Evolutionary conservation across 1,284 basidiomycete species (phyloP), one percentile per base, ranked within the genome.

Genomic region (Flammula alnicola): DNA sequence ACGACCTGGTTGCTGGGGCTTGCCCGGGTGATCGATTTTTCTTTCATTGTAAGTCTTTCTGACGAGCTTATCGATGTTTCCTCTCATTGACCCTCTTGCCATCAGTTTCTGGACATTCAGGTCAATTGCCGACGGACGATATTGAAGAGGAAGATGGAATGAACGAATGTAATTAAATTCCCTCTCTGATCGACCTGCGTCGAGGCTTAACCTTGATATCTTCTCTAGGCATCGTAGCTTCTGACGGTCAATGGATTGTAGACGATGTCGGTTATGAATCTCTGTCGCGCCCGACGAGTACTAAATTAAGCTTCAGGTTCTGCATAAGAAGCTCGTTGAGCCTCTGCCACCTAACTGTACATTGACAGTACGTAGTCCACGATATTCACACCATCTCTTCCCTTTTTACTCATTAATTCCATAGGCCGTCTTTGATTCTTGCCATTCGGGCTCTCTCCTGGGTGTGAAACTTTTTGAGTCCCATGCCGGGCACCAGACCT

Each of bases 41-140:
- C 47, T 71, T 71, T 42, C 63, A 67, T 35, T 71, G 69, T 69
- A 32, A 30, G 62, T 55, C 29, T 19, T n/a, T 16, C 4, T 8
- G 3, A 17, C 20, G n/a, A 1, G 12, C 38, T 37, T 3, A 33
- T 16, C 10, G n/a, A n/a, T n/a, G n/a, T 19, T 25, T 9, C 19
- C 12, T 23, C 5, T 46, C 12, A 7, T 14, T 6, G 4, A 4
- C n/a, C 35, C 35, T 23, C 27, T n/a, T n/a, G n/a, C n/a, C n/a
- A 33, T 25, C 9, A 65, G 62, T 60, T 38, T 51, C 58, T 0
- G 63, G 63, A 0, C 63, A 67, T 51, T 56, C 58, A 1, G 51
- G 47, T 6, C 67, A 69, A 39, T 44, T 59, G 8, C 47, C 50
- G 5, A 63, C 59, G 10, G 48, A 55, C 3, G 53, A 62, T 14